phyloP scores from a whole-genome alignment of 1,284 basidiomycete genomes.

The Inonotus obliquus region DNA sequence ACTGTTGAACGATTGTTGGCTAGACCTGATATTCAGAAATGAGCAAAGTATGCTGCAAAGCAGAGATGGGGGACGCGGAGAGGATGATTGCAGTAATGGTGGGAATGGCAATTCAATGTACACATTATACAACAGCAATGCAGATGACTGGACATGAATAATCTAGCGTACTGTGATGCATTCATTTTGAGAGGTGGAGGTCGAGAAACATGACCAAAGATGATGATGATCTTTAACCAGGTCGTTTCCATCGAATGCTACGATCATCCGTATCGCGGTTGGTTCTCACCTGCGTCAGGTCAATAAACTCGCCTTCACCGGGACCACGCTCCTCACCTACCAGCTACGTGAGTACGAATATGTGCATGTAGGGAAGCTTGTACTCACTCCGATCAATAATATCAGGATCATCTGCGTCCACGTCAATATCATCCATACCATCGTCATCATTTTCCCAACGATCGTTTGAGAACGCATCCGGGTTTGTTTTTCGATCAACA shows the following conservation, averaged over 20 bases:
- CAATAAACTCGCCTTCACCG: conserved; percentile 53
- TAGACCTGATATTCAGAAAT: conserved; percentile 49
- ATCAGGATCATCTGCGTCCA: conserved; percentile 44
- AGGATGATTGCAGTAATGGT: neutral
- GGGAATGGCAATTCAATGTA: too few species aligned
- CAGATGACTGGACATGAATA: too few species aligned
- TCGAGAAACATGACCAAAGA: too few species aligned
- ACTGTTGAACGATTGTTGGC: conserved; percentile 45
- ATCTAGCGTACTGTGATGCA: neutral
- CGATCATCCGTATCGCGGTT: conserved; percentile 37
- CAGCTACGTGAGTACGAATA: conserved; percentile 1
- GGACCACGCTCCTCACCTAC: conserved; percentile 64
- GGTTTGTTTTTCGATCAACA: conserved; percentile 60
- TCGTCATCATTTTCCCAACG: conserved; percentile 52
- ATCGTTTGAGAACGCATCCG: conserved; percentile 42
- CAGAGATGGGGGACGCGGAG: conserved; percentile 38
- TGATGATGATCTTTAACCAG: conserved; percentile 22
- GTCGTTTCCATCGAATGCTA: conserved; percentile 61
- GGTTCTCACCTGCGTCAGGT: conserved; percentile 52
- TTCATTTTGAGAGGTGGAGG: neutral
- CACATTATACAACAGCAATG: too few species aligned
- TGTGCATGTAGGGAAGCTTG: conserved; percentile 18
- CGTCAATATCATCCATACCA: conserved; percentile 60
- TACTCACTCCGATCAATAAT: conserved; percentile 65
- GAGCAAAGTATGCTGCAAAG: conserved; percentile 49